Base-by-base conservation (phyloP, 1,284 basidiomycete species). In the Irpex lacteus region DNA sequence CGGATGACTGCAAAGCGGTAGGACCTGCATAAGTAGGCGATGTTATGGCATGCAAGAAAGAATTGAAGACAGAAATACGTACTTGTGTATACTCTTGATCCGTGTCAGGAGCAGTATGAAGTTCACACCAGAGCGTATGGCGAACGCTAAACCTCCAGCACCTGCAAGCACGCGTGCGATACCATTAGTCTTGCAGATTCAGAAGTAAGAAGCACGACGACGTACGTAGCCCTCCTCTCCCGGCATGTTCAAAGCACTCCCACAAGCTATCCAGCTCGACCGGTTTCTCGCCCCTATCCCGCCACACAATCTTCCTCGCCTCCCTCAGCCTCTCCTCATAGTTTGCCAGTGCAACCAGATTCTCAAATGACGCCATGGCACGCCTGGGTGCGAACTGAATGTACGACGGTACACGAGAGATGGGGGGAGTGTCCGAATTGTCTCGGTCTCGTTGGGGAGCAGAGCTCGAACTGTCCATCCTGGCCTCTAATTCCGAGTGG, bases 241-340 rank as follows among this genome's bases (percentile, higher is more conserved):
- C 77, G 0, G 94, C 93, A 73, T 96, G 90, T 58, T 88, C 84
- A 19, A 91, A 71, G 65, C 92, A 92, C 63, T 90, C 85, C 74
- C 87, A 85, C 19, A 91, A 69, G 66, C 88, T 88, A 47, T 81
- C 73, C 5, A 96, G 77, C 66, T 93, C 87, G 1, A 86, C 84
- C 0, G 88, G 86, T 49, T 87, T 87, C 76, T 96, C 90, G 3
- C 92, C 93, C 68, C 85, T 80, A 68, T 91, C 87, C 40, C 95
- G 82, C 94, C 95, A 97, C 1, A 97, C 86, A 71, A 94, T 88
- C 72, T 85, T 88, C 53, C 85, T 80, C 0, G 92, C 89, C 63
- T 88, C 89, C 65, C 78, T 82, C 49, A 93, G 79, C 1, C 83
- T 78, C 65, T 90, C 86, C 70, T 92, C 90, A 73, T 92, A 87